Percentiles rank a stretch among this genome's conserved stretches.
Evolutionary conservation across 78 protist genomes (phyloP).

Genomic region (Dictyostelium capitatum): DNA sequence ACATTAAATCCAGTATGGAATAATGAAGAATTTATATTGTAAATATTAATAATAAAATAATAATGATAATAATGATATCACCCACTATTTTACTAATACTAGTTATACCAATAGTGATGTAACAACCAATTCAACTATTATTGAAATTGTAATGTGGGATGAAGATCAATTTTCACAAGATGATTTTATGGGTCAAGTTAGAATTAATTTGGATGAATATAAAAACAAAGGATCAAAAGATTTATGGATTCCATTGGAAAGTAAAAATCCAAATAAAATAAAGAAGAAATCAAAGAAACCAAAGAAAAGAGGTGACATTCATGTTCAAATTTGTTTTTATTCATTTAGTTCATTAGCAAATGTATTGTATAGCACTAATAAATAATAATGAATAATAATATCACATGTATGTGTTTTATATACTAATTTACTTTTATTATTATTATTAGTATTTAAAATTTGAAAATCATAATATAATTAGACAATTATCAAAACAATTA

Average conservation of each 20-base stretch:
- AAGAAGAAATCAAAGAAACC: not conserved
- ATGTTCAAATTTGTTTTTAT: not conserved
- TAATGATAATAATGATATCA: not conserved
- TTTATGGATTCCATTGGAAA: constrained; percentile 1
- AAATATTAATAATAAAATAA: not conserved
- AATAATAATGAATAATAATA: not conserved
- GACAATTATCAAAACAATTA: constrained; percentile 15
- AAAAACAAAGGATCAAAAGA: constrained; percentile 20
- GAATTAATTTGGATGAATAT: constrained; percentile 2
- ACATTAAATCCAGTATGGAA: constrained; percentile 37
- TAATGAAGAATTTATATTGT: constrained; percentile 36
- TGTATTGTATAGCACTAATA: not conserved
- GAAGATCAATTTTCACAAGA: constrained; percentile 38
- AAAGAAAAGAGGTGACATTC: constrained; percentile 40
- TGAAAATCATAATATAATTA: not conserved
- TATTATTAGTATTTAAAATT: not conserved
- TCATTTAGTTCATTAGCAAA: not conserved
- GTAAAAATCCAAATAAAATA: constrained; percentile 4
- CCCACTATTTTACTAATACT: not conserved
- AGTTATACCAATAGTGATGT: too few species aligned
- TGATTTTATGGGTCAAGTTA: constrained; percentile 20
- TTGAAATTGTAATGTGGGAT: constrained; percentile 24
- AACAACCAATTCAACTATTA: not conserved
- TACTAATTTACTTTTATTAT: not conserved
- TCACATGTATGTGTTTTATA: not conserved